These are phyloP conservation scores for Paracorniculantispora psalliotae DNA, from an alignment of 2,329 filamentous ascomycete species.

Conservation along the genomic window DNA sequence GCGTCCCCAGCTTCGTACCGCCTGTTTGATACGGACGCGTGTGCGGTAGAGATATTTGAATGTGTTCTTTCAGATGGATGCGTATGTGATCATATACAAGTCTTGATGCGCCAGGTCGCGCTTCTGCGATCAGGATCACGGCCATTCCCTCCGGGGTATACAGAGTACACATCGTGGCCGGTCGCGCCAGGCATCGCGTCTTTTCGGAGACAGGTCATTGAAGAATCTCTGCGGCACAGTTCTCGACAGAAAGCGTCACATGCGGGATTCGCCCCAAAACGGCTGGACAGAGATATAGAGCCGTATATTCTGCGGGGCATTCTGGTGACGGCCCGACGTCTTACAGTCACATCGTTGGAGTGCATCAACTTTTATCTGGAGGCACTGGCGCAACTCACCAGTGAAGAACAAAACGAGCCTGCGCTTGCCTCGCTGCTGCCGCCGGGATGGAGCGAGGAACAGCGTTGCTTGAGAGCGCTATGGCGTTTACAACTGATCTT, in stretches of 20 bases:
- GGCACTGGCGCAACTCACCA: background rate
- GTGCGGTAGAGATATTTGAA: slow-evolving; percentile 1
- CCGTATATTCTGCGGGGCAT: background rate
- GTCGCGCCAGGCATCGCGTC: slow-evolving; percentile 2
- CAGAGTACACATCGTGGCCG: slow-evolving; percentile 3
- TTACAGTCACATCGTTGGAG: background rate
- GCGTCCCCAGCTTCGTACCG: slow-evolving; percentile 4
- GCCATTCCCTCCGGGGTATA: slow-evolving; percentile 7
- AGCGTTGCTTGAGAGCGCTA: slow-evolving; percentile 4
- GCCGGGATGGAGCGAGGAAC: slow-evolving; percentile 7
- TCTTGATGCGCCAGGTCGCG: slow-evolving; percentile 4
- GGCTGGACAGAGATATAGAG: background rate
- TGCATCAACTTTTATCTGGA: background rate
- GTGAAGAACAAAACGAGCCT: background rate
- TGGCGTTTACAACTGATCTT: slow-evolving; percentile 8
- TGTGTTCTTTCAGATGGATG: background rate
- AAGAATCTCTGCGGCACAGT: slow-evolving; percentile 6
- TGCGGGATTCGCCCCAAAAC: background rate
- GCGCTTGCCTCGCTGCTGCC: background rate
- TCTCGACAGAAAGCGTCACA: background rate
- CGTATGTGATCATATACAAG: slow-evolving; percentile 3
- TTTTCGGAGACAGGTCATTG: slow-evolving; percentile 4
- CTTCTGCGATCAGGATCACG: slow-evolving; percentile 2
- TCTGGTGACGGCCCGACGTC: slow-evolving; percentile 3
- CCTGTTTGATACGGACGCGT: background rate